Percentiles rank a stretch among this genome's conserved stretches.
phyloP scores from a whole-genome alignment of 1,284 basidiomycete genomes.

The Moniliophthora roreri region DNA sequence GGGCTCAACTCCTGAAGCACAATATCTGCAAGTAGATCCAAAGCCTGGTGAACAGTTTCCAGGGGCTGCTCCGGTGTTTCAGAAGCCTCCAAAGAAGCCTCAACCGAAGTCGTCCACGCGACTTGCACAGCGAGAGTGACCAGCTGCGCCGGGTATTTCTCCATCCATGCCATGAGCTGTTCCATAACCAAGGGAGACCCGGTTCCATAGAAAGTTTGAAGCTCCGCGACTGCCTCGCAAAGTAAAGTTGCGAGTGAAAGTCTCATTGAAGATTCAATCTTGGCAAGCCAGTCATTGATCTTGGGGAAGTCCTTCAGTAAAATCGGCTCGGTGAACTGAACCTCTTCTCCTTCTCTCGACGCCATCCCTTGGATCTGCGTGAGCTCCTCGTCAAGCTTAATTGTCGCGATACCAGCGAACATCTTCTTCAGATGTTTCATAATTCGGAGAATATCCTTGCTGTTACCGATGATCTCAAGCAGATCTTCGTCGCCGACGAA shows the following conservation, averaged over 20 bases:
- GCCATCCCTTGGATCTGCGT: constrained; percentile 89
- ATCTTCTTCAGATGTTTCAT: constrained; percentile 99
- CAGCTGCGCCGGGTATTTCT: constrained; percentile 92
- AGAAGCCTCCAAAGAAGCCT: constrained; percentile 63
- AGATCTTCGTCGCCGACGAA: constrained; percentile 99
- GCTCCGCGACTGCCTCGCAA: constrained; percentile 76
- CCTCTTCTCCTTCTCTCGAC: constrained; percentile 93
- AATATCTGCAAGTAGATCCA: constrained; percentile 94
- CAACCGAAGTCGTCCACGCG: constrained; percentile 90
- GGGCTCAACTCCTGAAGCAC: constrained; percentile 88
- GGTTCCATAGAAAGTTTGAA: constrained; percentile 81
- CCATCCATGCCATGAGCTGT: constrained; percentile 87
- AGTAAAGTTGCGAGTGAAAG: constrained; percentile 83
- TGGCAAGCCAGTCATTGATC: constrained; percentile 98
- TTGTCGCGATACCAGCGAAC: constrained; percentile 96
- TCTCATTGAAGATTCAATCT: constrained; percentile 94
- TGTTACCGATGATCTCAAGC: constrained; percentile 98
- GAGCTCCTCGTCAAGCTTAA: constrained; percentile 87
- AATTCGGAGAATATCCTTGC: constrained; percentile 96
- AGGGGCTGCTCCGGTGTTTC: constrained; percentile 67
- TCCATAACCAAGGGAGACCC: constrained; percentile 54
- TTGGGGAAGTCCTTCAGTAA: constrained; percentile 91
- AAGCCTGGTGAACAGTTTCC: constrained; percentile 76
- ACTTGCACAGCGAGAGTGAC: constrained; percentile 94
- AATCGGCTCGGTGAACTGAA: constrained; percentile 83